phyloP scores from a whole-genome alignment of 129 eudicot genomes.

The Flaveria sonorensis region DNA sequence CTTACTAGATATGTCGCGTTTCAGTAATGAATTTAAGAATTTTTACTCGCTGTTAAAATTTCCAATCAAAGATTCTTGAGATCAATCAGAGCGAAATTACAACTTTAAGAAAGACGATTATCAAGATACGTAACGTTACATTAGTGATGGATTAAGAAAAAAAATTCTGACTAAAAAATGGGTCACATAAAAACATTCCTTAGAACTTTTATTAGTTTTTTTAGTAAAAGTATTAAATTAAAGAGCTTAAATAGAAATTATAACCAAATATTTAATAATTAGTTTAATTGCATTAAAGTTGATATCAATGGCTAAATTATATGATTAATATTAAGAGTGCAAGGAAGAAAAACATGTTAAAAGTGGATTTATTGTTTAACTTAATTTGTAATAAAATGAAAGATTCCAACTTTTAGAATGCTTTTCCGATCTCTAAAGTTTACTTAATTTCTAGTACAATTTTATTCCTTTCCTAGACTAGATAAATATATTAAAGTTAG shows the following conservation, averaged over 20 bases:
- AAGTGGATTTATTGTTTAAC: background rate
- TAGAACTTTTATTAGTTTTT: background rate
- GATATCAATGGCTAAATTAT: background rate
- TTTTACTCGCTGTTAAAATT: background rate
- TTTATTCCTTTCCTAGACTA: constrained; percentile 31
- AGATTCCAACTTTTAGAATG: constrained; percentile 44
- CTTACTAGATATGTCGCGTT: background rate
- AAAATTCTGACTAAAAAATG: too few species aligned
- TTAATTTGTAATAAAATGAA: constrained; percentile 14
- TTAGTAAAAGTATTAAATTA: background rate
- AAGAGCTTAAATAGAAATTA: background rate
- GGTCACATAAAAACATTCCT: background rate
- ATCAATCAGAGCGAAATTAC: too few species aligned
- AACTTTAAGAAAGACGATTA: too few species aligned
- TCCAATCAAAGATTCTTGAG: background rate
- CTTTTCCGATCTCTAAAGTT: constrained; percentile 50
- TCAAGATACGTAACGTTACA: too few species aligned
- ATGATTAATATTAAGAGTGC: background rate
- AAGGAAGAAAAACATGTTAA: background rate
- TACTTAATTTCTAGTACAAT: constrained; percentile 37
- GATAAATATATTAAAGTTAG: constrained; percentile 21
- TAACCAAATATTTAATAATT: background rate
- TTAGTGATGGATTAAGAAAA: too few species aligned
- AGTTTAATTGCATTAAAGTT: background rate
- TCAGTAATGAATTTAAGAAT: background rate